A percentile compares a stretch with the other conserved stretches of the same genome.
phyloP scores from a whole-genome alignment of 2,329 filamentous ascomycete species.

The Atkinsonella texensis region DNA sequence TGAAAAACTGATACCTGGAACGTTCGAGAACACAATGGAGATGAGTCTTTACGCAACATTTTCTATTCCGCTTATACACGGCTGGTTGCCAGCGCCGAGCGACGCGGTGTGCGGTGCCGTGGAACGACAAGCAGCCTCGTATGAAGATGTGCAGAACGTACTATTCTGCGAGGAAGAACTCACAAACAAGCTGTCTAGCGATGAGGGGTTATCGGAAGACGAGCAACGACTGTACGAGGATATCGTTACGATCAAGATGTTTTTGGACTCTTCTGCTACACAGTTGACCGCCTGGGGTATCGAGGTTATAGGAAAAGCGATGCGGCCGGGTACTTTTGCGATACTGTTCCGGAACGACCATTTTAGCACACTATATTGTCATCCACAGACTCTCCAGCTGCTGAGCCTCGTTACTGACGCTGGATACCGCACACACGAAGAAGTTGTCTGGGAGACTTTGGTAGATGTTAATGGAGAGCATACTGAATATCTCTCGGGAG shows the following conservation, averaged over 20 bases:
- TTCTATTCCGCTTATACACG: constrained; percentile 77
- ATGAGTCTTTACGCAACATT: constrained; percentile 90
- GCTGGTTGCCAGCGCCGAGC: constrained; percentile 67
- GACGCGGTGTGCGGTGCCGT: constrained; percentile 61
- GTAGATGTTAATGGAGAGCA: constrained; percentile 76
- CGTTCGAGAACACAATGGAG: constrained; percentile 77
- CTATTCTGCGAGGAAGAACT: constrained; percentile 83
- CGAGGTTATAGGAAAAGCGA: constrained; percentile 55
- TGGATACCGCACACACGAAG: constrained; percentile 75
- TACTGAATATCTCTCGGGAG: constrained; percentile 77
- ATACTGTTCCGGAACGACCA: constrained; percentile 97
- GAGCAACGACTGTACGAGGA: constrained; percentile 78
- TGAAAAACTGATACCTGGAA: constrained; percentile 46
- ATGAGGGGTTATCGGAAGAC: constrained; percentile 46
- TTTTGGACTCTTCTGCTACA: constrained; percentile 68
- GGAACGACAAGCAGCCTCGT: constrained; percentile 63
- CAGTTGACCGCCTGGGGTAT: constrained; percentile 79
- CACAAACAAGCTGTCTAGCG: constrained; percentile 54
- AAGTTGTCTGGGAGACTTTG: constrained; percentile 92
- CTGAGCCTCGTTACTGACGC: constrained; percentile 85
- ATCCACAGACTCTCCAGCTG: constrained; percentile 63
- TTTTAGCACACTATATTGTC: constrained; percentile 86
- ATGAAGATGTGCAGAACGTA: constrained; percentile 84
- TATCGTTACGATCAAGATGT: constrained; percentile 71
- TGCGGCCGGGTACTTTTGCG: constrained; percentile 67